phyloP scores from a whole-genome alignment of 352 stramenopile species.

The Aphanomyces astaci region DNA sequence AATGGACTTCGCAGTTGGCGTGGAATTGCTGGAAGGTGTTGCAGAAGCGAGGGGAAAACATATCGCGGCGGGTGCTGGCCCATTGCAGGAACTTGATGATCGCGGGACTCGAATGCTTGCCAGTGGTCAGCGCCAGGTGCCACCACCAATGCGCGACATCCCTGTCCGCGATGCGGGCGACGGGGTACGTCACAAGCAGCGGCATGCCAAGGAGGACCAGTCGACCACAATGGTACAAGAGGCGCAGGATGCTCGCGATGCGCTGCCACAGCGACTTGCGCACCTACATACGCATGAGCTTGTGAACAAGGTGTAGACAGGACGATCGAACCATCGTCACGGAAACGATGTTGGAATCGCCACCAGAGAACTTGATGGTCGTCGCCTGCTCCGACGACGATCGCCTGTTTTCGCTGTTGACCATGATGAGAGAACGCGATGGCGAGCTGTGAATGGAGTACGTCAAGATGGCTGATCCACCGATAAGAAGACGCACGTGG shows the following conservation, averaged over 20 bases:
- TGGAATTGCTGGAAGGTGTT: constrained; percentile 88
- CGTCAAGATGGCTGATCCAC: neutral
- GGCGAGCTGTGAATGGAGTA: neutral
- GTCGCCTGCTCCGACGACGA: neutral
- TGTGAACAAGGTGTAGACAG: too few relatives aligned
- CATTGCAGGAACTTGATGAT: constrained; percentile 96
- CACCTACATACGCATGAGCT: neutral
- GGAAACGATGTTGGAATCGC: neutral
- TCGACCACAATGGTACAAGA: constrained; percentile 13
- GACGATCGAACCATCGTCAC: neutral
- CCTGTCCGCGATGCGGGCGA: neutral
- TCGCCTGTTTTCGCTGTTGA: neutral
- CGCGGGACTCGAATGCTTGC: constrained; percentile 70
- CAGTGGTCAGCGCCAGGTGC: constrained; percentile 49
- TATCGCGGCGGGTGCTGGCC: constrained; percentile 89
- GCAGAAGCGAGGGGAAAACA: constrained; percentile 88
- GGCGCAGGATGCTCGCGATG: neutral
- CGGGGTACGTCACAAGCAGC: constrained; percentile 15
- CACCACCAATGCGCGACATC: constrained; percentile 41
- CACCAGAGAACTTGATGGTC: neutral
- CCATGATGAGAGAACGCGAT: neutral
- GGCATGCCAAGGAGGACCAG: constrained; percentile 15
- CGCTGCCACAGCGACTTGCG: constrained; percentile 3
- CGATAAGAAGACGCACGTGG: neutral
- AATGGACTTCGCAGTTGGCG: constrained; percentile 78